Base-by-base conservation (phyloP, 805 yeast genomes). In the Suhomyces faveliae region DNA sequence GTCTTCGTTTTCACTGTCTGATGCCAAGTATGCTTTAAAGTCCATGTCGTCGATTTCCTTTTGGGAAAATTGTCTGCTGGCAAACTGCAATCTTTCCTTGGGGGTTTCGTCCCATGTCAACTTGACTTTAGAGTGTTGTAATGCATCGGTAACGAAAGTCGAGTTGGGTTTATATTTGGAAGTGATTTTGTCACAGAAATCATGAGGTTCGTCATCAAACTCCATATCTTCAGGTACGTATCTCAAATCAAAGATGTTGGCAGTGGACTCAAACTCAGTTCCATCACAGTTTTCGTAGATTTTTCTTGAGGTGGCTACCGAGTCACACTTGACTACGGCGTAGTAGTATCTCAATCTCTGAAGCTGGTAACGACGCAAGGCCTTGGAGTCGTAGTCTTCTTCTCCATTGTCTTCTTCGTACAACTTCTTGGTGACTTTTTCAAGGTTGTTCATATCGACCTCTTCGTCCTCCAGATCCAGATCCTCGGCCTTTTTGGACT, bases 51-150 rank as follows among this genome's bases (percentile, higher is more conserved):
- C 94, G 42, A 89, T 75, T 63, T 94, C 98, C 62, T 87, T 84
- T 63, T 87, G 94, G 42, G 89, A 82, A 64, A 94, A 92, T 5
- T 90, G 89, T 56, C 85, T 84, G 12, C 86, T 78, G 1, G 97
- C 79, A 46, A 91, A 65, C 49, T 85, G 81, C 13, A 81, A 66
- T 60, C 99, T 80, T 60, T 90, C 97, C 49, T 83, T 85, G 5
- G 99, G 98, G 0, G 98, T 95, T 70, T 92, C 98, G 67, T 94
- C 99, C 99, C 99, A 94, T 0, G 98, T 91, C 55, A 94, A 76
- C 65, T 89, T 91, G 43, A 94, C 99, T 60, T 91, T 94, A 12
- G 98, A 91, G 62, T 90, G 96, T 64, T 94, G 97, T 50, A 94
- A 75, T 0, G 99, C 99, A 68, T 89, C 97, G 3, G 99, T 94